A percentile compares a stretch with the other conserved stretches of the same genome.
Evolutionary conservation across 176 grass and related monocot species (phyloP).

Genomic region (Zoysia japonica): DNA sequence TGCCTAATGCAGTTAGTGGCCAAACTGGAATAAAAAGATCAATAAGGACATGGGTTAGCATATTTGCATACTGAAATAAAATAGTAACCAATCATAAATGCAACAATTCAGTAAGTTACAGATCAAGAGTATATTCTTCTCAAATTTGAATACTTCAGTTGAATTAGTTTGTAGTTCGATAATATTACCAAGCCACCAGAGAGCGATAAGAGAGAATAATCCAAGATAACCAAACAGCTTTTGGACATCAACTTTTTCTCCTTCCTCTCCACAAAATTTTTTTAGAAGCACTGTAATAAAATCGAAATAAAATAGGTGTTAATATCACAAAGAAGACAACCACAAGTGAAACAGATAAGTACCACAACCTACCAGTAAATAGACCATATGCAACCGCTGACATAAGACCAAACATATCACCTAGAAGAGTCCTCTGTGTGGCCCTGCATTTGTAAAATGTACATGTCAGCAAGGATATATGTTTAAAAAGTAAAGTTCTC

Average conservation of each 20-base stretch:
- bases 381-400: conserved; percentile 85
- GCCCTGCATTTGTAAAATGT: conserved; percentile 38
- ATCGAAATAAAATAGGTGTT: conserved; percentile 32
- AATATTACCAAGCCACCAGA: conserved; percentile 92
- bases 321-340: not conserved
- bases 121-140: not conserved
- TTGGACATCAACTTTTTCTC: conserved; percentile 87
- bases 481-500: not conserved
- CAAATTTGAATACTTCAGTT: not conserved
- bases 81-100: not conserved
- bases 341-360: conserved; percentile 4
- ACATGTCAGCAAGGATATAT: conserved; percentile 28
- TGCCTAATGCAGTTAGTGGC: conserved; percentile 85
- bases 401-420: conserved; percentile 93
- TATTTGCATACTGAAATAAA: not conserved
- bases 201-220: conserved; percentile 72
- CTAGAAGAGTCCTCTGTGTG: conserved; percentile 75
- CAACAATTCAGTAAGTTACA: conserved; percentile 8
- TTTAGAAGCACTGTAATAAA: conserved; percentile 80
- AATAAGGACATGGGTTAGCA: not conserved
- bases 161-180: conserved; percentile 5
- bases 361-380: conserved; percentile 69
- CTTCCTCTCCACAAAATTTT: conserved; percentile 95
- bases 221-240: conserved; percentile 96
- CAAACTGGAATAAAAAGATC: conserved; percentile 65